Base-by-base conservation (phyloP, 768 basidiomycete genomes). In the Boletus sp. region DNA sequence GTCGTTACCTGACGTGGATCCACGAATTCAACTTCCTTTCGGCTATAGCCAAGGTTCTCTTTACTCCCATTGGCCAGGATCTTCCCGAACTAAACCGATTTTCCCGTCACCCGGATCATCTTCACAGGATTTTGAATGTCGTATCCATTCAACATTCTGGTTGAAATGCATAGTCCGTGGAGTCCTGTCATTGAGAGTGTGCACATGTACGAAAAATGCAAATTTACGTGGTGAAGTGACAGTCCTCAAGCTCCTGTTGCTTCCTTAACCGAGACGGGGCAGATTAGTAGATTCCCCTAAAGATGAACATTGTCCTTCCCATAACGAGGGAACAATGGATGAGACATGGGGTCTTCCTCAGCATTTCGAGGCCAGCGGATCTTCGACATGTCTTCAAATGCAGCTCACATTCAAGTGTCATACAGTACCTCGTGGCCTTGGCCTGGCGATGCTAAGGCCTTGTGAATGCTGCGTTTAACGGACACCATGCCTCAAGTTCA, bases 291-390 rank as follows among this genome's bases (percentile, higher is more conserved):
- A 55, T 64, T 30, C 57, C 46, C 50, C 61, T 56, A 57, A 60
- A 57, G 44, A 52, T 42, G 64, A 56, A 66, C 70, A 62, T 68
- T 68, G 68, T 62, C 52, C 60, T 65, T 73, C 33, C 72, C 66
- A 64, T 68, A 71, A 66, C 17, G 20, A 64, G 71, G 58, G 60
- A 62, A 73, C 71, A 71, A 71, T 61, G 65, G 3, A 52, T 60
- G 63, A 65, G 65, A 67, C 63, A 59, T 49, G 44, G 14, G n/a
- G 33, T 44, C 35, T 56, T 24, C 24, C 24, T 24, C 53, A 37
- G 37, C 8, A 55, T 59, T 56, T 58, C 50, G 46, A 45, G 49
- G 51, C 37, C 18, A 40, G 47, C 44, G 58, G 63, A 54, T 48
- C 60, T 63, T 63, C 42, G 45, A 60, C 66, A 55, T 48, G 50